phyloP scores from a whole-genome alignment of 129 eudicot genomes.

The Lactuca sativa region DNA sequence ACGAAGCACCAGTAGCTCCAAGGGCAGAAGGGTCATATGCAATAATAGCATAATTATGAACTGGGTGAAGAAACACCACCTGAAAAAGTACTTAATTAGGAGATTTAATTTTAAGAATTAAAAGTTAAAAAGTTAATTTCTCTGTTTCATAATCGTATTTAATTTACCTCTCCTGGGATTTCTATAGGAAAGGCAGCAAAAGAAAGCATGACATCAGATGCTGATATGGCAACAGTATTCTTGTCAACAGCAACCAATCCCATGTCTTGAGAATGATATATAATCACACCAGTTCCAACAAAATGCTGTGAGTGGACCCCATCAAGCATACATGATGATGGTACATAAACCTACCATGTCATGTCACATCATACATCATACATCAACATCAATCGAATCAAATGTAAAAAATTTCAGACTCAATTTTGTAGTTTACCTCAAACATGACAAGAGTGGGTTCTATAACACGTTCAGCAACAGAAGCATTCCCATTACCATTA shows the following conservation, averaged over 20 bases:
- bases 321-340: constrained; percentile 93
- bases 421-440: constrained; percentile 50
- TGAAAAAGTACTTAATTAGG: constrained; percentile 23
- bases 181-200: constrained; percentile 98
- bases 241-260: constrained; percentile 92
- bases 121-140: neutral
- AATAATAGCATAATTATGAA: constrained; percentile 85
- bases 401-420: neutral
- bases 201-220: constrained; percentile 91
- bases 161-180: constrained; percentile 83
- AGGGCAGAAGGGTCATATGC: constrained; percentile 89
- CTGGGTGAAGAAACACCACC: constrained; percentile 98
- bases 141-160: neutral
- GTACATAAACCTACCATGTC: constrained; percentile 77
- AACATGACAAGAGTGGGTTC: constrained; percentile 95
- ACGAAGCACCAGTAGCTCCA: constrained; percentile 73
- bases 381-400: neutral
- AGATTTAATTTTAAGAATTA: neutral
- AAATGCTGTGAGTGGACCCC: constrained; percentile 91
- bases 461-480: constrained; percentile 80
- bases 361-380: neutral
- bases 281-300: constrained; percentile 89
- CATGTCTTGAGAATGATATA: constrained; percentile 80
- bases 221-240: constrained; percentile 88
- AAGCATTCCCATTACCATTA: constrained; percentile 59